Conservation (phyloP, 2,329 filamentous ascomycete genomes). For the Penicillium capsulatum region DNA sequence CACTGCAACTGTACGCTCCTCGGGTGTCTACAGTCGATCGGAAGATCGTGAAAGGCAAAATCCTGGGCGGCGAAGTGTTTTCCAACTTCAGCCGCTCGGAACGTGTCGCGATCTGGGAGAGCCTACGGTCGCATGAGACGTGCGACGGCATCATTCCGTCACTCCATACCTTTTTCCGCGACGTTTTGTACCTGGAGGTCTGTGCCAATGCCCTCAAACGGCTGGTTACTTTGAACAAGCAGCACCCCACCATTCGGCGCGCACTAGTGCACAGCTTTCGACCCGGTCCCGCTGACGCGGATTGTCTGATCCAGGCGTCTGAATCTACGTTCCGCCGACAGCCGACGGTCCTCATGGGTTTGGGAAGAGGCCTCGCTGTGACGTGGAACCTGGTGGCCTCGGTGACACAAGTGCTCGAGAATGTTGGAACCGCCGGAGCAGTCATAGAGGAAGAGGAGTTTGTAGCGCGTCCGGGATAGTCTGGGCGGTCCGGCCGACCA, state of each 20-base stretch:
- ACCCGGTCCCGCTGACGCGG: not conserved
- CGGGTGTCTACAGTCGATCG: slow-evolving; percentile 18
- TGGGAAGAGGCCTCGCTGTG: slow-evolving; percentile 14
- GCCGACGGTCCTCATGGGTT: slow-evolving; percentile 15
- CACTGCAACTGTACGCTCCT: slow-evolving; percentile 31
- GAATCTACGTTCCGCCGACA: not conserved
- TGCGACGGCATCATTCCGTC: slow-evolving; percentile 31
- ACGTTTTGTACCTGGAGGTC: slow-evolving; percentile 1
- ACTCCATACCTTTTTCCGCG: slow-evolving; percentile 32
- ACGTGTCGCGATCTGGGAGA: slow-evolving; percentile 29
- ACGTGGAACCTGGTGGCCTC: slow-evolving; percentile 15
- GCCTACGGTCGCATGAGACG: slow-evolving; percentile 15
- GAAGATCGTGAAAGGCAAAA: slow-evolving; percentile 21
- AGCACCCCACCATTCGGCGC: not conserved
- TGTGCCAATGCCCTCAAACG: slow-evolving; percentile 1
- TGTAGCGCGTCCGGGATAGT: slow-evolving; percentile 5
- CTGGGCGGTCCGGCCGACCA: slow-evolving; percentile 8
- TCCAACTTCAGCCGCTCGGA: slow-evolving; percentile 28
- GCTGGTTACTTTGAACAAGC: not conserved
- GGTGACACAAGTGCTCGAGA: slow-evolving; percentile 12
- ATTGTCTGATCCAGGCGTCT: slow-evolving; percentile 1
- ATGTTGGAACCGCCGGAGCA: slow-evolving; percentile 6
- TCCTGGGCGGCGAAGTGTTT: slow-evolving; percentile 33
- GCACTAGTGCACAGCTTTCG: slow-evolving; percentile 1
- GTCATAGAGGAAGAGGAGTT: slow-evolving; percentile 7